phyloP scores from a whole-genome alignment of 805 yeast species.

The Sungouiozyma intestinalis region DNA sequence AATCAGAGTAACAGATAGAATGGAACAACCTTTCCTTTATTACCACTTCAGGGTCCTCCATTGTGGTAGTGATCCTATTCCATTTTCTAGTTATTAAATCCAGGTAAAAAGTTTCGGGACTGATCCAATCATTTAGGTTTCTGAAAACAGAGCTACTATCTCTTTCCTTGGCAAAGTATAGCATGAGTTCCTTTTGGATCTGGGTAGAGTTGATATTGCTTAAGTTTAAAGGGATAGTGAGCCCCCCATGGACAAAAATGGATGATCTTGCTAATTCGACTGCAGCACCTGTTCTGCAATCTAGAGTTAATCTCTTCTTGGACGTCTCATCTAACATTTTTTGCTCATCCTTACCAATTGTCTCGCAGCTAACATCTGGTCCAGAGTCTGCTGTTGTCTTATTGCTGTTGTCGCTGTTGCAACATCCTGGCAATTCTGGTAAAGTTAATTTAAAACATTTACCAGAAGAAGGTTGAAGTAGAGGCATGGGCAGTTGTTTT shows the following conservation, averaged over 20 bases:
- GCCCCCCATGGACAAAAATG: conserved; percentile 59
- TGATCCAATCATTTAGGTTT: conserved; percentile 34
- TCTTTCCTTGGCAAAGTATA: conserved; percentile 22
- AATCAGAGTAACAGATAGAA: conserved; percentile 41
- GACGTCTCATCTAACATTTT: conserved; percentile 23
- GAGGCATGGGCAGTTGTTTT: too few relatives aligned
- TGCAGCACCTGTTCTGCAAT: conserved; percentile 61
- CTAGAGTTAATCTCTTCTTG: conserved; percentile 45
- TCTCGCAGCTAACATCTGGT: background rate
- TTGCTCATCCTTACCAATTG: background rate
- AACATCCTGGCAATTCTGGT: conserved; percentile 33
- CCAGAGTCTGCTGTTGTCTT: conserved; percentile 3
- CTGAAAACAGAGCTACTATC: conserved; percentile 15
- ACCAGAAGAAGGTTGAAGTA: conserved; percentile 55
- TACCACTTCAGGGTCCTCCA: background rate
- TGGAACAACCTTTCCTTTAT: conserved; percentile 42
- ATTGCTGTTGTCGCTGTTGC: background rate
- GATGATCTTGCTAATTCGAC: conserved; percentile 47
- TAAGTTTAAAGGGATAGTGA: conserved; percentile 46
- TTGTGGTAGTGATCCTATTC: conserved; percentile 33
- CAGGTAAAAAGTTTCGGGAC: conserved; percentile 54
- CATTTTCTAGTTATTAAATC: conserved; percentile 50
- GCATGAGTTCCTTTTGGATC: conserved; percentile 31
- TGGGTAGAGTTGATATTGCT: conserved; percentile 31
- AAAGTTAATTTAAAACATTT: conserved; percentile 45